phyloP scores from a whole-genome alignment of 208 protist genomes.

The Crithidia fasciculata region DNA sequence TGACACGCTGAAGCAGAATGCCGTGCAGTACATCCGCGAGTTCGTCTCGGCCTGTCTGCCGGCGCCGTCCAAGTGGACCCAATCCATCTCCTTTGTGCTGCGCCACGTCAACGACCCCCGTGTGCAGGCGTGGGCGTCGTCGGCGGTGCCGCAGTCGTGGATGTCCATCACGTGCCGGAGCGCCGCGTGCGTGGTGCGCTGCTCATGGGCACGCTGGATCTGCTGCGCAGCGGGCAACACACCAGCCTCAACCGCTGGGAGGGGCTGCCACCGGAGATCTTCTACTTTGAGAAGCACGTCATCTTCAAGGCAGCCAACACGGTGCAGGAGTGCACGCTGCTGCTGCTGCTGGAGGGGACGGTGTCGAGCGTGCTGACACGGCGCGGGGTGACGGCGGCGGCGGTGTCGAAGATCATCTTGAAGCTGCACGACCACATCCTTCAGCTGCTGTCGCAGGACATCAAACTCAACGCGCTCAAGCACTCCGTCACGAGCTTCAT shows the following conservation, averaged over 20 bases:
- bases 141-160: slow-evolving; percentile 32
- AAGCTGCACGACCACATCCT: slow-evolving; percentile 66
- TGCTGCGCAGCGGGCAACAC: slow-evolving; percentile 60
- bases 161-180: slow-evolving; percentile 47
- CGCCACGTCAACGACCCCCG: slow-evolving; percentile 46
- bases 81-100: slow-evolving; percentile 66
- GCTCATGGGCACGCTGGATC: slow-evolving; percentile 55
- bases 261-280: slow-evolving; percentile 66
- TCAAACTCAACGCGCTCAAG: slow-evolving; percentile 72
- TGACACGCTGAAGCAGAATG: slow-evolving; percentile 60
- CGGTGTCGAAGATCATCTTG: slow-evolving; percentile 47
- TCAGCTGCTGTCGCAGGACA: slow-evolving; percentile 49
- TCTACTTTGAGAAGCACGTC: slow-evolving; percentile 83
- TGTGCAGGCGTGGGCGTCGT: slow-evolving; percentile 46
- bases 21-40: slow-evolving; percentile 71
- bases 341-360: slow-evolving; percentile 71
- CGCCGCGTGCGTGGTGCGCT: slow-evolving; percentile 65
- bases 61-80: slow-evolving; percentile 52
- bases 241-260: slow-evolving; percentile 70
- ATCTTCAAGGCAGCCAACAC: slow-evolving; percentile 83
- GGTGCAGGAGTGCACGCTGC: slow-evolving; percentile 76
- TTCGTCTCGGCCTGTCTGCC: slow-evolving; percentile 72
- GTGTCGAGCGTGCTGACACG: slow-evolving; percentile 69
- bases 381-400: slow-evolving; percentile 40
- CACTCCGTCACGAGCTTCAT: slow-evolving; percentile 47